Conservation (phyloP, 106 monocot species). For the Iris macrosiphon region DNA sequence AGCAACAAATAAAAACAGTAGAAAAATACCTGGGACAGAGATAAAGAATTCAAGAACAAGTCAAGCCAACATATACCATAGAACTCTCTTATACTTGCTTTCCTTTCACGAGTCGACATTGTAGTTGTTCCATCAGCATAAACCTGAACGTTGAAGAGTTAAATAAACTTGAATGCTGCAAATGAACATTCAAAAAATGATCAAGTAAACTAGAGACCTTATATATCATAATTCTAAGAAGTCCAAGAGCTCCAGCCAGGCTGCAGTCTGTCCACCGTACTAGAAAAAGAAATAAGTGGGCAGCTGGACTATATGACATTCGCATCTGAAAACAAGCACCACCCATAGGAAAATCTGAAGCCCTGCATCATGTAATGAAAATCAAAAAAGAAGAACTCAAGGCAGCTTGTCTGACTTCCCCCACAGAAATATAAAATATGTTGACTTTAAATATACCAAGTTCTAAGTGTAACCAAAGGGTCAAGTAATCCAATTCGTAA, state of each 20-base stretch:
- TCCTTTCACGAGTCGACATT: constrained; percentile 82
- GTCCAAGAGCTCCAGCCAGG: constrained; percentile 79
- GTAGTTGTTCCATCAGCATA: constrained; percentile 82
- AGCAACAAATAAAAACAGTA: not conserved
- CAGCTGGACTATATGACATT: constrained; percentile 56
- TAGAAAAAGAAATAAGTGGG: constrained; percentile 55
- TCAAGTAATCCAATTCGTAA: too few species aligned
- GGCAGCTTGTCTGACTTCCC: not conserved
- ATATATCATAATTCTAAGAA: constrained; percentile 56
- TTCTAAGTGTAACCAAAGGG: too few species aligned
- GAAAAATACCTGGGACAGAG: too few species aligned
- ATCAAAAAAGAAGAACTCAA: not conserved
- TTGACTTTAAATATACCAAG: too few species aligned
- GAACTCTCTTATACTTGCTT: constrained; percentile 84
- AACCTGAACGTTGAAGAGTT: constrained; percentile 48
- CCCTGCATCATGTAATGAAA: constrained; percentile 22
- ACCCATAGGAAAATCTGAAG: constrained; percentile 63
- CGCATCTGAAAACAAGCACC: constrained; percentile 66
- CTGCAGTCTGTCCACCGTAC: constrained; percentile 89
- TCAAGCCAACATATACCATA: constrained; percentile 42
- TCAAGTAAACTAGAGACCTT: constrained; percentile 21
- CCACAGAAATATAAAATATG: not conserved
- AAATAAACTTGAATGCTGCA: not conserved
- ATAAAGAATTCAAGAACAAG: not conserved
- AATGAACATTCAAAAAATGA: not conserved